Evolutionary conservation across 2,329 filamentous ascomycete species (phyloP), one percentile per base, ranked within the genome.

Genomic region (Fusarium cicatricum): DNA sequence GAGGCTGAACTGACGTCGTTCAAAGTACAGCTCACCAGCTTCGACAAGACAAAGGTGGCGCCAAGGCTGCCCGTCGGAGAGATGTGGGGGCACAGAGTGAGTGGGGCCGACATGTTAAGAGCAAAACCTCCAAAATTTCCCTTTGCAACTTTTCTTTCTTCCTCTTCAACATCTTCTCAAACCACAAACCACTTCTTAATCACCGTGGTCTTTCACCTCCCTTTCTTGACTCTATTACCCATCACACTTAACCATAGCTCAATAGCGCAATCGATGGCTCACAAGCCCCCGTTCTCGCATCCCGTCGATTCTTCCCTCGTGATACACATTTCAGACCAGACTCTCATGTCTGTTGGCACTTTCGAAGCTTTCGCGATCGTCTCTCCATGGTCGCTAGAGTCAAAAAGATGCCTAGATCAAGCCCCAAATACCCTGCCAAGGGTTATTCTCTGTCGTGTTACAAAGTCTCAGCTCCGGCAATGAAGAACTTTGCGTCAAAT

Each of bases 391-490:
- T 89, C 87, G 85, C 81, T 72, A 90, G 82, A 92, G 90, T 94
- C 91, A 94, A 93, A 87, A 87, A 86, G 90, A 78, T 85, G 90
- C 90, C 91, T 85, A 94, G 80, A 94, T 72, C 73, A 81, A 83
- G 89, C 79, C 83, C 82, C 78, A 87, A 87, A 82, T 83, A 89
- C 87, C 86, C 89, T 91, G 88, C 89, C 89, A 91, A 91, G 88
- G 86, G 87, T 89, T 86, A 87, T 91, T 83, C 90, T 92, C 90
- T 87, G 86, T 91, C 89, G 90, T 94, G 90, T 93, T 94, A 91
- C 91, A 92, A 86, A 85, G 82, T 90, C 79, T 84, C 83, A 90
- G 87, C 86, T 76, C 75, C 78, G 78, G 88, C 89, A 72, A 87
- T 90, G 90, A 92, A 75, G 83, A 85, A 86, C 83, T 85, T 89